phyloP scores from a whole-genome alignment of 768 basidiomycete genomes.

The Floccularia luteovirens region DNA sequence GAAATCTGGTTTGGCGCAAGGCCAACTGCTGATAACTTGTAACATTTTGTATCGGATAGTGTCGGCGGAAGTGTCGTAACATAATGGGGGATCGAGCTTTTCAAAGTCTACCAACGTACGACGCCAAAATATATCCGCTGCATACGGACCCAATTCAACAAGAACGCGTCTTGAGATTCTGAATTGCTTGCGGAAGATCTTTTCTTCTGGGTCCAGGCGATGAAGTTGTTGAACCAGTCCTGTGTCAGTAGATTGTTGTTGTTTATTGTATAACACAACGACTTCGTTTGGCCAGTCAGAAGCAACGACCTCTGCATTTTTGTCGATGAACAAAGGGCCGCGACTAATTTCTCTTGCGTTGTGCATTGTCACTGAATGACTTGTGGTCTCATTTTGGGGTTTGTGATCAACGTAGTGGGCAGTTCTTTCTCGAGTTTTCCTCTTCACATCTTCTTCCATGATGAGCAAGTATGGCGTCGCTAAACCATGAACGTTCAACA shows the following conservation, averaged over 20 bases:
- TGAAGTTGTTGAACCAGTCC: slow-evolving; percentile 39
- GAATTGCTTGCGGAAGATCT: slow-evolving; percentile 33
- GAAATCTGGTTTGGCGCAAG: slow-evolving; percentile 56
- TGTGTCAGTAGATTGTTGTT: slow-evolving; percentile 24
- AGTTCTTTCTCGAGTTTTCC: too few relatives aligned
- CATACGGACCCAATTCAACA: slow-evolving; percentile 57
- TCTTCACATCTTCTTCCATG: too few relatives aligned
- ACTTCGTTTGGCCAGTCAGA: slow-evolving; percentile 38
- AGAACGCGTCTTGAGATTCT: slow-evolving; percentile 36
- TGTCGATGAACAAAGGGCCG: too few relatives aligned
- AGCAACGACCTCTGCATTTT: slow-evolving; percentile 21
- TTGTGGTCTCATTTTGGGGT: too few relatives aligned
- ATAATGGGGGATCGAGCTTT: slow-evolving; percentile 16
- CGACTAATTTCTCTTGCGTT: too few relatives aligned
- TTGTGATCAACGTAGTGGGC: too few relatives aligned
- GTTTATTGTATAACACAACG: slow-evolving; percentile 45
- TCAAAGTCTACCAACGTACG: slow-evolving; percentile 37
- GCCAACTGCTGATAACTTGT: slow-evolving; percentile 49
- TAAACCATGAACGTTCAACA: too few relatives aligned
- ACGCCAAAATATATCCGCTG: slow-evolving; percentile 66
- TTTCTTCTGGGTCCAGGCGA: slow-evolving; percentile 30
- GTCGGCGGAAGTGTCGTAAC: slow-evolving; percentile 20
- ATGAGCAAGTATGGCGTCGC: too few relatives aligned
- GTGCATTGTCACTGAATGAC: too few relatives aligned
- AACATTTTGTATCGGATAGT: slow-evolving; percentile 19